phyloP scores from a whole-genome alignment of 176 grass and related monocot genomes.

The Ananas comosus region DNA sequence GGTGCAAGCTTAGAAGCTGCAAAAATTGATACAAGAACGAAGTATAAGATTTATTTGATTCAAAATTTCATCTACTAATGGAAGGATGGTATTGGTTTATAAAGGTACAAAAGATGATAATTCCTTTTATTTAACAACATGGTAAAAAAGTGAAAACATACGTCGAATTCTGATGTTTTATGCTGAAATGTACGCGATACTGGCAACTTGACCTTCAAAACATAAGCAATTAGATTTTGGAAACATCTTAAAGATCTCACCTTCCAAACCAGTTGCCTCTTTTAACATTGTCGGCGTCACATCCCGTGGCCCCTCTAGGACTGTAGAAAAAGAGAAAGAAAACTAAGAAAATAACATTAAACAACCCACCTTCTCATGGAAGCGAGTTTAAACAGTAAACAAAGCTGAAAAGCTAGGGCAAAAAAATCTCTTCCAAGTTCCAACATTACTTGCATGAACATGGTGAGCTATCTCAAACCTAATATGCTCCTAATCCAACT shows the following conservation, averaged over 20 bases:
- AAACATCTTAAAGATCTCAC: constrained; percentile 25
- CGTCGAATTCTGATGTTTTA: too few relatives aligned
- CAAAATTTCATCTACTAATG: background rate
- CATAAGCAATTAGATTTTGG: background rate
- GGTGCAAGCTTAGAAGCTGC: constrained; percentile 75
- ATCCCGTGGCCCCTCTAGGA: constrained; percentile 86
- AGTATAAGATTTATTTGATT: constrained; percentile 10
- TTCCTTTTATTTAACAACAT: background rate
- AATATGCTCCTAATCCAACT: too few relatives aligned
- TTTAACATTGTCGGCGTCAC: constrained; percentile 66
- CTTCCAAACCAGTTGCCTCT: constrained; percentile 83
- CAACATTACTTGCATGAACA: too few relatives aligned
- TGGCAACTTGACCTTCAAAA: background rate
- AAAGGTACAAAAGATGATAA: background rate
- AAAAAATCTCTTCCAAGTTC: too few relatives aligned
- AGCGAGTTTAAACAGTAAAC: too few relatives aligned
- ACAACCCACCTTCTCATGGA: too few relatives aligned
- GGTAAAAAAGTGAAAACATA: too few relatives aligned
- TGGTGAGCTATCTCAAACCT: too few relatives aligned
- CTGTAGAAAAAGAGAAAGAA: constrained; percentile 29
- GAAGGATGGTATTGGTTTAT: background rate
- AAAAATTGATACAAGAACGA: constrained; percentile 13
- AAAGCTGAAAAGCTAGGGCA: too few relatives aligned
- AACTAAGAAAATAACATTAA: background rate
- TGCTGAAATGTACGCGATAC: too few relatives aligned